Evolutionary conservation across 805 yeast species (phyloP).

Genomic region (Candida dajiaensis): DNA sequence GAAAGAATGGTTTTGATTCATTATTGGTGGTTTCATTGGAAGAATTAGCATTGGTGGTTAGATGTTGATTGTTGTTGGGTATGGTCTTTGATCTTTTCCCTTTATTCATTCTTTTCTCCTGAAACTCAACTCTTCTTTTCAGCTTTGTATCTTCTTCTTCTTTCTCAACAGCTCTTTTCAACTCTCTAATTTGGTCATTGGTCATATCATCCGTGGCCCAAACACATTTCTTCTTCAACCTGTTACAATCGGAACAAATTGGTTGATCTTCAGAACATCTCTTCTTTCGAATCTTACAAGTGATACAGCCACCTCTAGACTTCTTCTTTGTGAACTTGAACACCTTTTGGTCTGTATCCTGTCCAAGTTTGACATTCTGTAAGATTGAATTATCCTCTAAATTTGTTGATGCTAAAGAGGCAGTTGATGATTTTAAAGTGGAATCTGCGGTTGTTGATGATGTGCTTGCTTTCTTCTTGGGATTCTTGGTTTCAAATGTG

Average conservation of each 20-base stretch:
- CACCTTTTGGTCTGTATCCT: conserved; percentile 16
- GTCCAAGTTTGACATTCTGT: conserved; percentile 13
- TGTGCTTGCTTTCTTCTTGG: conserved; percentile 1
- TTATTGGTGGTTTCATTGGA: not conserved
- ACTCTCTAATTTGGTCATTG: conserved; percentile 24
- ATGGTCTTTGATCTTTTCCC: not conserved
- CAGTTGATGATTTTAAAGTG: not conserved
- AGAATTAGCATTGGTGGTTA: not conserved
- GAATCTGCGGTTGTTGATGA: not conserved
- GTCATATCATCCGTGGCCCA: conserved; percentile 52
- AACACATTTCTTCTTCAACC: conserved; percentile 59
- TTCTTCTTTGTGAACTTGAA: conserved; percentile 28
- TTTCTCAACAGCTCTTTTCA: conserved; percentile 23
- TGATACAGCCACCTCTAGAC: conserved; percentile 58
- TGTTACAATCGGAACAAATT: conserved; percentile 55
- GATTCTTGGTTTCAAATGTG: conserved; percentile 22
- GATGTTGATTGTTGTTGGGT: not conserved
- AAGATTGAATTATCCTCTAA: conserved; percentile 11
- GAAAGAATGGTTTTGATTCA: not conserved
- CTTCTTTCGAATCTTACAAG: conserved; percentile 65
- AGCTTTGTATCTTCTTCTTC: conserved; percentile 13
- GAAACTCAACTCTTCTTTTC: conserved; percentile 3
- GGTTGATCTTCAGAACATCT: conserved; percentile 74
- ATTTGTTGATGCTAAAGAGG: not conserved
- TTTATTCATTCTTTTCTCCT: not conserved